Evolutionary conservation across 2,329 filamentous ascomycete genomes (phyloP).

Genomic region (Beauveria asiatica): DNA sequence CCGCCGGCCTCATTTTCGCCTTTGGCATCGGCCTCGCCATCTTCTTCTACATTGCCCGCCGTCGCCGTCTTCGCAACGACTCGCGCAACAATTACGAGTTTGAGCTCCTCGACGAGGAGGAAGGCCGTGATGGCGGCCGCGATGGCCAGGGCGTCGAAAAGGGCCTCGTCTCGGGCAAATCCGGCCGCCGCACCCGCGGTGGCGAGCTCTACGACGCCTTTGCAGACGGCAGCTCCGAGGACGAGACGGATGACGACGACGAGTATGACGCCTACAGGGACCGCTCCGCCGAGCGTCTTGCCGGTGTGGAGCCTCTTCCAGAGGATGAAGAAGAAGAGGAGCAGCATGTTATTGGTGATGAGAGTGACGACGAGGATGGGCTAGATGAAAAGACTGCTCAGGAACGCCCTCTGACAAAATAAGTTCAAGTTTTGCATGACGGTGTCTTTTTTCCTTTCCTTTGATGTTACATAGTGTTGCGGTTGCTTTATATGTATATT

Average conservation of each 20-base stretch:
- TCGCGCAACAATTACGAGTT: slow-evolving; percentile 85
- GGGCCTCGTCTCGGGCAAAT: slow-evolving; percentile 31
- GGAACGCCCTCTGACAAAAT: neutral
- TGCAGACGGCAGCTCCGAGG: slow-evolving; percentile 73
- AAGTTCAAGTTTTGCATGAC: neutral
- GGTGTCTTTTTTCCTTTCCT: neutral
- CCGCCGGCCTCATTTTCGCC: slow-evolving; percentile 70
- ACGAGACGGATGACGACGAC: slow-evolving; percentile 30
- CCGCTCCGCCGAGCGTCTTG: slow-evolving; percentile 22
- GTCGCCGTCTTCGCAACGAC: slow-evolving; percentile 65
- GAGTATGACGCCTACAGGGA: slow-evolving; percentile 38
- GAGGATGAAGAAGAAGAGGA: slow-evolving; percentile 33
- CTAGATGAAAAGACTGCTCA: neutral
- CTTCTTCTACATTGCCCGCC: slow-evolving; percentile 73
- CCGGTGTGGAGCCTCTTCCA: slow-evolving; percentile 12
- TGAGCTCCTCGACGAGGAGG: slow-evolving; percentile 80
- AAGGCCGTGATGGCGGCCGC: slow-evolving; percentile 64
- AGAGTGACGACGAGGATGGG: slow-evolving; percentile 29
- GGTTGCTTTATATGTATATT: neutral
- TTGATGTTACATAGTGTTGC: neutral
- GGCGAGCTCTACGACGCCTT: slow-evolving; percentile 97
- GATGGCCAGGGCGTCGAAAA: slow-evolving; percentile 38
- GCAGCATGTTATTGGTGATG: slow-evolving; percentile 44
- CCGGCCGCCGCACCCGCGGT: slow-evolving; percentile 51
- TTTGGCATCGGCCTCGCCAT: slow-evolving; percentile 77